Evolutionary conservation across 1,284 basidiomycete species (phyloP).

Genomic region (Afroboletus lepidellus): DNA sequence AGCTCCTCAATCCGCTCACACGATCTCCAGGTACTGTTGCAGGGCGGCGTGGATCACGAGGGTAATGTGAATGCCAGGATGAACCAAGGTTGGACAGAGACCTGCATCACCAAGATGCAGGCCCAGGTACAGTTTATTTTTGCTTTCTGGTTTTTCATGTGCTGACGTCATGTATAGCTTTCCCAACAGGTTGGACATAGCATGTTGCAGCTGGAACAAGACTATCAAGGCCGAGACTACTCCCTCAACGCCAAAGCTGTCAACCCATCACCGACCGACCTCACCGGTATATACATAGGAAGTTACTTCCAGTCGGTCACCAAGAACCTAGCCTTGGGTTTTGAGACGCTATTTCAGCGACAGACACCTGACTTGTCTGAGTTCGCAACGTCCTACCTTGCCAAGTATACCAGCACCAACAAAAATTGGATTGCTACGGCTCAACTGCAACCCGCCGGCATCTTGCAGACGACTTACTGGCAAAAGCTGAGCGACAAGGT

Average conservation of each 20-base stretch:
- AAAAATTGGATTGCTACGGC: constrained; percentile 92
- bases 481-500: constrained; percentile 95
- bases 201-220: constrained; percentile 94
- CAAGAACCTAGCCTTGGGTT: constrained; percentile 86
- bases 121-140: constrained; percentile 65
- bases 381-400: constrained; percentile 80
- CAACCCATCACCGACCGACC: constrained; percentile 88
- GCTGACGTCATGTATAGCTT: constrained; percentile 41
- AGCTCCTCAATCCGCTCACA: constrained; percentile 15
- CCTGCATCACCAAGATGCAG: constrained; percentile 85
- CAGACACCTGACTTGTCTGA: constrained; percentile 76
- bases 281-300: constrained; percentile 92
- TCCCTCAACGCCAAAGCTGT: constrained; percentile 86
- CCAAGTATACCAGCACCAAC: constrained; percentile 76
- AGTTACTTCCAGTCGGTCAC: constrained; percentile 96
- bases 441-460: constrained; percentile 84
- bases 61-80: constrained; percentile 87
- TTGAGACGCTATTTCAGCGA: constrained; percentile 87
- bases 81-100: constrained; percentile 86
- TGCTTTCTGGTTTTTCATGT: constrained; percentile 16
- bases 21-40: constrained; percentile 74
- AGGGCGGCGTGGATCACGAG: constrained; percentile 93
- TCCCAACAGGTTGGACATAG: constrained; percentile 75
- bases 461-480: constrained; percentile 94
- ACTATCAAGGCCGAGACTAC: constrained; percentile 89